A percentile compares a stretch with the other conserved stretches of the same genome.
phyloP scores from a whole-genome alignment of 2,329 filamentous ascomycete species.

The Pyrenochaeta sp. region DNA sequence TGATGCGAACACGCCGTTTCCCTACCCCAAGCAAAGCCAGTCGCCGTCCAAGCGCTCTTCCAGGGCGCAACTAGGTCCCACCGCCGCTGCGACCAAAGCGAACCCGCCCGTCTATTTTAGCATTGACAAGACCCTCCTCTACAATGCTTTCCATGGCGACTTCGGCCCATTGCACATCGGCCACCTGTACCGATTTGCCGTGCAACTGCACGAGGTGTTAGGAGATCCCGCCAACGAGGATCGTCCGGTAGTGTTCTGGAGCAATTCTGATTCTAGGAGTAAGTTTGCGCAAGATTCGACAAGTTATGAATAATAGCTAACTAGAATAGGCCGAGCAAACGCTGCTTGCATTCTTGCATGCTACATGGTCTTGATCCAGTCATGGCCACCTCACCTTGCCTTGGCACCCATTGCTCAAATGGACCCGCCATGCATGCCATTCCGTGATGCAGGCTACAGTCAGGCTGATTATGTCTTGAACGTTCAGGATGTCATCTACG shows the following conservation, averaged over 20 bases:
- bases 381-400: slow-evolving; percentile 95
- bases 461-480: slow-evolving; percentile 96
- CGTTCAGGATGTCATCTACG: slow-evolving; percentile 97
- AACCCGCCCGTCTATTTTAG: slow-evolving; percentile 89
- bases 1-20: slow-evolving; percentile 82
- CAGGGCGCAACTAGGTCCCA: slow-evolving; percentile 67
- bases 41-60: slow-evolving; percentile 81
- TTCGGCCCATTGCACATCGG: slow-evolving; percentile 98
- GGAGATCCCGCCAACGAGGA: slow-evolving; percentile 90
- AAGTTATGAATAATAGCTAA: slow-evolving; percentile 24
- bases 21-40: slow-evolving; percentile 72
- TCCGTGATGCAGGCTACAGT: slow-evolving; percentile 97
- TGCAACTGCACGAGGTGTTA: slow-evolving; percentile 93
- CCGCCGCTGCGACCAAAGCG: slow-evolving; percentile 60
- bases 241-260: slow-evolving; percentile 94
- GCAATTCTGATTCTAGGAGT: slow-evolving; percentile 89
- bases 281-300: slow-evolving; percentile 50
- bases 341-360: slow-evolving; percentile 93
- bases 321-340: slow-evolving; percentile 86
- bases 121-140: slow-evolving; percentile 88
- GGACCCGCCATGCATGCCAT: slow-evolving; percentile 97
- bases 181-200: slow-evolving; percentile 94
- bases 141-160: slow-evolving; percentile 98
- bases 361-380: slow-evolving; percentile 99
- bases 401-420: slow-evolving; percentile 95